Base-by-base conservation (phyloP, 208 protist genomes). In the Trypanosomatidae sp. region DNA sequence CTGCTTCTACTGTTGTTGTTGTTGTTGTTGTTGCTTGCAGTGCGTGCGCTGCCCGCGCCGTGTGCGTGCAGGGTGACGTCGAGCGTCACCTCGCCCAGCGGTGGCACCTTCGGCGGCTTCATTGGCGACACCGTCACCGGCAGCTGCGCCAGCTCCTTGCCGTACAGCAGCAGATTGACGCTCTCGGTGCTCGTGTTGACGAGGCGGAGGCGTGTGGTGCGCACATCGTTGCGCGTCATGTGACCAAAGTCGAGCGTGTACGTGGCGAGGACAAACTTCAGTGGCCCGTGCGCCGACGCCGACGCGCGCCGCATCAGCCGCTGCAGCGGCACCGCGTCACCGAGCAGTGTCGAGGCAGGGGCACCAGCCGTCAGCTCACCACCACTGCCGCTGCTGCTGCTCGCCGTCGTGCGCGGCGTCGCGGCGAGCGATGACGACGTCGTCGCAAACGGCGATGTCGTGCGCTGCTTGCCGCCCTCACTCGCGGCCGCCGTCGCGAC, bases 171-270 rank as follows among this genome's bases (percentile, higher is more conserved):
- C 4, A 96, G 37, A 21, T 66, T 70, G 4, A 96, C 53, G 21
- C 54, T 32, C 46, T 69, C 53, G 6, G 64, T 43, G 22, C 71
- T 87, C 33, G 82, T 84, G 71, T 98, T 98, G 22, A 69, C 48
- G 7, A 97, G n/a, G 6, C 42, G 41, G 37, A 98, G 57, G 39
- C 54, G 72, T 26, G 66, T 63, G 21, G 72, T 92, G 20, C 78
- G 80, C 23, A 69, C 50, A 11, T 92, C 75, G 30, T 79, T 79
- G 19, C 82, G 82, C 4, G 95, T 87, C 45, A 97, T 87, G 66
- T 93, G 63, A 23, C 95, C 95, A 77, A 98, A 97, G 56, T 98
- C 88, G 39, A 95, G 61, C 19, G 88, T 33, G 61, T 96, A 97
- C 10, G 57, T 62, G 1, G 79, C 53, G 7, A 97, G 63, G n/a